Conservation (phyloP, 148 eudicot genomes). For the Bassia scoparia region DNA sequence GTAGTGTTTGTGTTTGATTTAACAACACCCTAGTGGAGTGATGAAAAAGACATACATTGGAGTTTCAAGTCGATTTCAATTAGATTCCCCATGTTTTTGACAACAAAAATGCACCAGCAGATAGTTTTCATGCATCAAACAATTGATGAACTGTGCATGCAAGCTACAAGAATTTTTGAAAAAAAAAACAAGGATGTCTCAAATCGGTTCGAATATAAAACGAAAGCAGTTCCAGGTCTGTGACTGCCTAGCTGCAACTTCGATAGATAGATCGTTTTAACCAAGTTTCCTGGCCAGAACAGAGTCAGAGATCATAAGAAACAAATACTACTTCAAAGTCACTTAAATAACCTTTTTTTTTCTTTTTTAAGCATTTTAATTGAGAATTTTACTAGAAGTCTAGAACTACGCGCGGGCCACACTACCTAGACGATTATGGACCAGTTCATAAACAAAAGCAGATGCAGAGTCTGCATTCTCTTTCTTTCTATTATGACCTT, state of each 20-base stretch:
- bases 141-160: too few species aligned
- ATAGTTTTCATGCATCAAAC: too few species aligned
- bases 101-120: too few species aligned
- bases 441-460: conserved; percentile 89
- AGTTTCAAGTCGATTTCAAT: too few species aligned
- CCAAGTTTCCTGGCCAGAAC: conserved; percentile 7
- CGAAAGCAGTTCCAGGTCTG: conserved; percentile 26
- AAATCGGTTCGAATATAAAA: background rate
- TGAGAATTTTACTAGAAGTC: background rate
- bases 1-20: too few species aligned
- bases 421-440: conserved; percentile 61
- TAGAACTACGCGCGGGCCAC: conserved; percentile 9
- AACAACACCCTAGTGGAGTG: too few species aligned
- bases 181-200: background rate
- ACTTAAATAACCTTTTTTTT: conserved; percentile 11
- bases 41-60: too few species aligned
- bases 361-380: conserved; percentile 3
- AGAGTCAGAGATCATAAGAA: background rate
- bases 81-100: too few species aligned
- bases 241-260: conserved; percentile 15
- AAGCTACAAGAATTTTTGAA: background rate
- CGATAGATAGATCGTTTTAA: conserved; percentile 12
- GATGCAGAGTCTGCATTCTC: conserved; percentile 82
- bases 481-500: conserved; percentile 78
- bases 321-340: conserved; percentile 13